Evolutionary conservation across 441 rosid species (phyloP), one percentile per base, ranked within the genome.

Genomic region (Omphalea diandra): DNA sequence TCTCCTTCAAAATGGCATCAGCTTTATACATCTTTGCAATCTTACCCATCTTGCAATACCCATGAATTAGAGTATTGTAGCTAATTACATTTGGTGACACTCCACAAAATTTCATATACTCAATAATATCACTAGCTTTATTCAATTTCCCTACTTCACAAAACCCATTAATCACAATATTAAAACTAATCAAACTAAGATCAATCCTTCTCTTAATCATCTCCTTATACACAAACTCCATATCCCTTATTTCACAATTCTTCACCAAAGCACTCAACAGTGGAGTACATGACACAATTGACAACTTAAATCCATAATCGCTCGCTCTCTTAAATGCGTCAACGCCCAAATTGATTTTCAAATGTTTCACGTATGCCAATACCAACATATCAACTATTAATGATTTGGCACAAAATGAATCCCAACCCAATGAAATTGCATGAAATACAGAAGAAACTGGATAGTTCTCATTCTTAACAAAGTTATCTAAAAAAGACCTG

Each of bases 271-370:
- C 86, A 81, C 70, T 74, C 88, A 89, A 71, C 86, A 93, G 75
- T 32, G 86, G 83, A 76, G 91, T 93, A 76, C 93, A 88, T 7
- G 97, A 84, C 22, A 77, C 43, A 71, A 79, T 71, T 1, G 96
- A 91, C 55, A 87, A 63, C 81, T 78, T 89, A 75, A 74, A 84
- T 50, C 87, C 88, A 59, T 91, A 87, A 75, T 85, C 86, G 20
- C 90, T 86, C n/a, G 96, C 83, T 2, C 96, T 85, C 82, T 75
- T 83, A 80, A 93, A 91, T 33, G 90, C 93, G 79, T 87, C 93
- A 3, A 90, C 73, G 14, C 81, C 96, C 67, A 71, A 70, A 41
- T 70, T 79, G 29, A 62, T 29, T 68, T 83, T 85, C 84, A 75
- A 49, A 44, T 87, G 85, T 52, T 73, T 80, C 50, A 73, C 86